phyloP scores from a whole-genome alignment of 768 basidiomycete species.

The Russula dissimulans region DNA sequence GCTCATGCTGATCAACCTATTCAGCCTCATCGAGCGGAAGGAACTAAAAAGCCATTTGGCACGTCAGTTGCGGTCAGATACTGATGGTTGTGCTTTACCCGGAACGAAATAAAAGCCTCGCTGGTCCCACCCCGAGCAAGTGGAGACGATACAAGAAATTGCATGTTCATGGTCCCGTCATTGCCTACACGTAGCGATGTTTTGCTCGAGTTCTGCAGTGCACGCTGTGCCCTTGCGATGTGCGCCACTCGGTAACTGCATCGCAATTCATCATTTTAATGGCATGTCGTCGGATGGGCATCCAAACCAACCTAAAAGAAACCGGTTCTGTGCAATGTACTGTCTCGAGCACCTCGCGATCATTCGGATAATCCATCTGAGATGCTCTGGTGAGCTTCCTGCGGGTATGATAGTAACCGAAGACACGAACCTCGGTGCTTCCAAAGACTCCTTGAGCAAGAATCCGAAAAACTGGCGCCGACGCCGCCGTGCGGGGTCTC shows the following conservation, averaged over 20 bases:
- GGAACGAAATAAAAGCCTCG: slow-evolving; percentile 79
- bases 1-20: neutral
- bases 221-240: slow-evolving; percentile 59
- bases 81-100: slow-evolving; percentile 41
- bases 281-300: neutral
- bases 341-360: slow-evolving; percentile 81
- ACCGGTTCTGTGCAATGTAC: slow-evolving; percentile 70
- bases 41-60: slow-evolving; percentile 1
- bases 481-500: slow-evolving; percentile 21
- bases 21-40: slow-evolving; percentile 12
- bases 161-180: slow-evolving; percentile 75
- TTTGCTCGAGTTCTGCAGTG: slow-evolving; percentile 76
- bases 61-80: neutral
- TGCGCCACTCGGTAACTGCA: slow-evolving; percentile 77
- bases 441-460: slow-evolving; percentile 78
- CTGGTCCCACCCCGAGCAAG: slow-evolving; percentile 32
- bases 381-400: neutral
- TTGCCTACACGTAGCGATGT: slow-evolving; percentile 82
- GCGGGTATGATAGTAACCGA: neutral
- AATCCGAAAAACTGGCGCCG: slow-evolving; percentile 68
- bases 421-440: slow-evolving; percentile 59
- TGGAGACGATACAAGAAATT: slow-evolving; percentile 72
- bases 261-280: neutral
- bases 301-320: slow-evolving; percentile 68
- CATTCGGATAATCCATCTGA: slow-evolving; percentile 95